A percentile compares a stretch with the other conserved stretches of the same genome.
These are phyloP conservation scores for Epithemia pelagica DNA, from an alignment of 108 stramenopile species.

Conservation along the genomic window DNA sequence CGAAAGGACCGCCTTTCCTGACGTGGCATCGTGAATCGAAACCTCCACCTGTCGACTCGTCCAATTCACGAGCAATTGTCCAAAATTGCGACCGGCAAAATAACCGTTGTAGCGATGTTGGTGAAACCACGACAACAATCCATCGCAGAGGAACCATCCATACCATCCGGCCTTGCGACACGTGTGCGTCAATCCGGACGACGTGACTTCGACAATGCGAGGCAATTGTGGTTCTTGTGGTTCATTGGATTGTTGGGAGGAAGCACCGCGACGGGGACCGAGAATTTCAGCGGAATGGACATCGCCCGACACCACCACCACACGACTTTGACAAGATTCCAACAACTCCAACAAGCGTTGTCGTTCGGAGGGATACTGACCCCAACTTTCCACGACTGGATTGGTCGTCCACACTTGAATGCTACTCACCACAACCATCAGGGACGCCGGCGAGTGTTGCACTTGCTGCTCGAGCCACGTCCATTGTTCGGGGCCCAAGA, in stretches of 20 bases:
- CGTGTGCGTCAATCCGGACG: constrained; percentile 81
- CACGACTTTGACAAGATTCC: constrained; percentile 13
- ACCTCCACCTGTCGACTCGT: constrained; percentile 13
- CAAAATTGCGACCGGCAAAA: constrained; percentile 63
- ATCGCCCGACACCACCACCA: constrained; percentile 75
- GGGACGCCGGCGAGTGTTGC: constrained; percentile 24
- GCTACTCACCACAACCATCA: constrained; percentile 62
- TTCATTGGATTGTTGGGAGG: background rate
- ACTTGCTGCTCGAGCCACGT: constrained; percentile 49
- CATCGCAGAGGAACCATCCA: constrained; percentile 48
- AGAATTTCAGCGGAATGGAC: constrained; percentile 87
- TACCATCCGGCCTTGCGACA: constrained; percentile 59
- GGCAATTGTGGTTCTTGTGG: constrained; percentile 5
- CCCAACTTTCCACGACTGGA: constrained; percentile 84
- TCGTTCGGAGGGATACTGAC: constrained; percentile 75
- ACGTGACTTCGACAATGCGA: constrained; percentile 73
- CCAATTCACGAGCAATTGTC: constrained; percentile 56
- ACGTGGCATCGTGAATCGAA: background rate
- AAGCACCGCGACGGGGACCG: constrained; percentile 10
- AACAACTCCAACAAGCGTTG: constrained; percentile 47
- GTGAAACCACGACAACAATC: constrained; percentile 47
- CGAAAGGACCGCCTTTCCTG: constrained; percentile 18
- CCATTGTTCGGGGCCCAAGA: constrained; percentile 85
- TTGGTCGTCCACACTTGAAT: constrained; percentile 83
- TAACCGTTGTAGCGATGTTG: constrained; percentile 21